A percentile compares a stretch with the other conserved stretches of the same genome.
phyloP scores from a whole-genome alignment of 148 eudicot genomes.

The Nepenthes mirabilis region DNA sequence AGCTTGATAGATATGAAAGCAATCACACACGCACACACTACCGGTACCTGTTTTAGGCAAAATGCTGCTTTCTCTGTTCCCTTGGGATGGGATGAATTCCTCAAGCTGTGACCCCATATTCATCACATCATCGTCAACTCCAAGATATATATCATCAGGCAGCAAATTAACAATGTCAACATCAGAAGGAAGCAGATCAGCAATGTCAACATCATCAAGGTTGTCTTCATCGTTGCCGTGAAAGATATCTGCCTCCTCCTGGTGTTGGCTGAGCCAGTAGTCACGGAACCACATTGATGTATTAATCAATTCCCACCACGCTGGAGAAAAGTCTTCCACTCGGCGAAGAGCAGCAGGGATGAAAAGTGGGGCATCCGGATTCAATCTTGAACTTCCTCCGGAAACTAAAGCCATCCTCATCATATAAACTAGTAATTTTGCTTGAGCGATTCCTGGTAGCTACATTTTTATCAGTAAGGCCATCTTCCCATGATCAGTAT shows the following conservation, averaged over 20 bases:
- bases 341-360: slow-evolving; percentile 81
- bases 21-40: background rate
- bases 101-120: slow-evolving; percentile 78
- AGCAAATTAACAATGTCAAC: slow-evolving; percentile 45
- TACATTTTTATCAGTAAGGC: too few relatives aligned
- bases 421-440: background rate
- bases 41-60: slow-evolving; percentile 25
- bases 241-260: slow-evolving; percentile 46
- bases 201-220: slow-evolving; percentile 25
- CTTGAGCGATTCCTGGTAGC: background rate
- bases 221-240: slow-evolving; percentile 25
- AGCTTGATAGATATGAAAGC: slow-evolving; percentile 4
- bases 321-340: slow-evolving; percentile 89
- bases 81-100: slow-evolving; percentile 64
- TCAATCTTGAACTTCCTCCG: slow-evolving; percentile 60
- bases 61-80: slow-evolving; percentile 28
- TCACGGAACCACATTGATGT: slow-evolving; percentile 81
- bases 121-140: slow-evolving; percentile 57
- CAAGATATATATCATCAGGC: slow-evolving; percentile 79
- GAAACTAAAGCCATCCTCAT: slow-evolving; percentile 58
- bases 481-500: too few relatives aligned
- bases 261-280: slow-evolving; percentile 86
- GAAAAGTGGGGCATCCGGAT: slow-evolving; percentile 87
- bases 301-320: slow-evolving; percentile 81
- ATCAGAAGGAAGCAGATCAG: slow-evolving; percentile 43